Evolutionary conservation across 305 asterid species (phyloP).

Genomic region (Euphrasia arctica): DNA sequence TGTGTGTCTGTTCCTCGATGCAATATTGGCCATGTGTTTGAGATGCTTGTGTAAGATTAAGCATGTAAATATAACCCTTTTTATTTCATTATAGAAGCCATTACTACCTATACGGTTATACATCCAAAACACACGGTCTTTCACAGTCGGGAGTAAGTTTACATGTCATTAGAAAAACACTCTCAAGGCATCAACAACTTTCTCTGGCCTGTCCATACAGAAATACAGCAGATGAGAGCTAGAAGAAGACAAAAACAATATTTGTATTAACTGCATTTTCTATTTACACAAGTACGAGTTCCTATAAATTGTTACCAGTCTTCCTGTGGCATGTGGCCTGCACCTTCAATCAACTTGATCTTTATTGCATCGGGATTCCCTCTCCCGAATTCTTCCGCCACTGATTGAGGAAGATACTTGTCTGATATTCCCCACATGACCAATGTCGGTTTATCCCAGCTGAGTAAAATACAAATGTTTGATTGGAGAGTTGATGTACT

Average conservation of each 20-base stretch:
- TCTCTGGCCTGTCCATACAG: conserved; percentile 23
- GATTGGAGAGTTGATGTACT: not conserved
- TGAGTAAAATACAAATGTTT: conserved; percentile 23
- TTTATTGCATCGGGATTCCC: conserved; percentile 52
- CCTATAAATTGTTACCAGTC: conserved; percentile 61
- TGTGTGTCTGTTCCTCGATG: too few species aligned
- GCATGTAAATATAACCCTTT: too few species aligned
- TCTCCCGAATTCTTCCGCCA: conserved; percentile 78
- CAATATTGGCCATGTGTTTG: too few species aligned
- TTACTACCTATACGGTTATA: not conserved
- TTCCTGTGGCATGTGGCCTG: conserved; percentile 99
- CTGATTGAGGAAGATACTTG: conserved; percentile 88
- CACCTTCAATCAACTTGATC: conserved; percentile 88
- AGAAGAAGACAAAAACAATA: too few species aligned
- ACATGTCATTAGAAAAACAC: conserved; percentile 4
- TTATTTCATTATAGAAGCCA: not conserved
- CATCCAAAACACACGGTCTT: not conserved
- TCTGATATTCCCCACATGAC: conserved; percentile 95
- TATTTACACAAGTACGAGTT: too few species aligned
- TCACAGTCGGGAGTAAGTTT: not conserved
- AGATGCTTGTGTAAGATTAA: too few species aligned
- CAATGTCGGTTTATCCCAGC: conserved; percentile 83
- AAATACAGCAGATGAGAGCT: too few species aligned
- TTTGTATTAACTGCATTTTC: too few species aligned
- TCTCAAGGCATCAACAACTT: conserved; percentile 66